Evolutionary conservation across 345 rosid genomes (phyloP), one percentile per base, ranked within the genome.

Genomic region (Erodium maritimum): DNA sequence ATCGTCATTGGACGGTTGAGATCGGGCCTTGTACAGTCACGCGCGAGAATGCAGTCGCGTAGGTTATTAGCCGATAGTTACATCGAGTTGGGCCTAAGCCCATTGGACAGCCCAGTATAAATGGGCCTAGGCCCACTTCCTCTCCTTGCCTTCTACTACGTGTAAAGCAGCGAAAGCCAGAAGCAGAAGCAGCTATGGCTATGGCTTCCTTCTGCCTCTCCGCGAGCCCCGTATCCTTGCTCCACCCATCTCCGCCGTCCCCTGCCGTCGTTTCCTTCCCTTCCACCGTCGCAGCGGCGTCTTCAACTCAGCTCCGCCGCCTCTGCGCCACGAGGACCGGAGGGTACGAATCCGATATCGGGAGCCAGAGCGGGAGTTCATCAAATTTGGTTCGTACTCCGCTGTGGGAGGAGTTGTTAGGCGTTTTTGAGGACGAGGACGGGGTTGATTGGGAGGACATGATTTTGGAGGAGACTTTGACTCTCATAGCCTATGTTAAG

Each of bases 391-490:
- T 86, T 19, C 70, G 85, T 70, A 78, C 77, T 63, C 93, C 90
- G 56, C 25, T 19, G 68, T 19, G 71, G 65, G 77, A 67, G 87
- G 74, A 64, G 64, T 19, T 17, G 52, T 66, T 45, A 54, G 67
- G 67, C 61, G 60, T 55, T 63, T 70, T 72, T 52, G 80, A 71
- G 1, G 75, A 72, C 1, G 90, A 67, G 66, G 74, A 20, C 59
- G 52, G 75, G 86, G 58, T 71, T 37, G 94, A 83, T 63, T 86
- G 88, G 89, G 99, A 93, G 76, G 95, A 87, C 54, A 76, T 72
- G 74, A 89, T 93, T 67, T 75, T 93, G 64, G 85, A 85, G 72
- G 96, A 83, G 59, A 93, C 99, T 0, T 90, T 83, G 60, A 95
- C 99, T 56, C 87, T 93, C 58, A 94, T 87, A 61, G 91, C 91